These are phyloP conservation scores for Dothidotthia symphoricarpi DNA, from an alignment of 2,329 filamentous ascomycete genomes.

Conservation along the genomic window DNA sequence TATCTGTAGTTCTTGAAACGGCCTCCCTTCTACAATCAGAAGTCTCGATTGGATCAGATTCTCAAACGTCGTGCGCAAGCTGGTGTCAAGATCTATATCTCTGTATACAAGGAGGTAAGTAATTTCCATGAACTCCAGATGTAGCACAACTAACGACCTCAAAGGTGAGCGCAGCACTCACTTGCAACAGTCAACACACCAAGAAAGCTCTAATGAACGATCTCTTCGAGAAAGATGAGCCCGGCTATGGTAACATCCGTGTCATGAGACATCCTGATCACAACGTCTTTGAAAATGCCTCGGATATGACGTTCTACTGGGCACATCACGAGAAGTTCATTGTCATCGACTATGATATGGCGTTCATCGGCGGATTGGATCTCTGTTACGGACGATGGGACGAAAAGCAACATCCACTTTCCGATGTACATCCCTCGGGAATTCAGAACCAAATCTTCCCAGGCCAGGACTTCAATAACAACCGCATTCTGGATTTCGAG, in stretches of 20 bases:
- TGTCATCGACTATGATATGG: conserved; percentile 85
- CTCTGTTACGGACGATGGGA: conserved; percentile 97
- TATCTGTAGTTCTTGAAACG: conserved; percentile 66
- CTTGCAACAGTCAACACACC: conserved; percentile 90
- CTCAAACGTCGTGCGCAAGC: conserved; percentile 86
- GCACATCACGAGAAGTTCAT: conserved; percentile 98
- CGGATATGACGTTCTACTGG: conserved; percentile 97
- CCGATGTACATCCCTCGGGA: conserved; percentile 83
- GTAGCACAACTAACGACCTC: conserved; percentile 4
- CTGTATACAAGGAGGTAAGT: conserved; percentile 80
- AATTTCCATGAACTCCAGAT: too few relatives aligned
- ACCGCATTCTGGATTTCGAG: conserved; percentile 92
- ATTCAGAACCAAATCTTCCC: conserved; percentile 84
- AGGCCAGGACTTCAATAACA: conserved; percentile 98
- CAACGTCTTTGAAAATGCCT: conserved; percentile 88
- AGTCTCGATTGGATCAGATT: conserved; percentile 83
- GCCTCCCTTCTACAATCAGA: conserved; percentile 76
- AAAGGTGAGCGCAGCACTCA: conserved; percentile 55
- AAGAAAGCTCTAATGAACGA: conserved; percentile 81
- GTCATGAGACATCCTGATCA: conserved; percentile 93
- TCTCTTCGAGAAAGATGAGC: conserved; percentile 71
- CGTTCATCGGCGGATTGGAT: conserved; percentile 92
- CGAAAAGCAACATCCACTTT: conserved; percentile 74
- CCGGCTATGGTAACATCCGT: conserved; percentile 83
- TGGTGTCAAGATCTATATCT: conserved; percentile 90